Conservation (phyloP, 1,284 basidiomycete species). For the Schizophyllum amplum region DNA sequence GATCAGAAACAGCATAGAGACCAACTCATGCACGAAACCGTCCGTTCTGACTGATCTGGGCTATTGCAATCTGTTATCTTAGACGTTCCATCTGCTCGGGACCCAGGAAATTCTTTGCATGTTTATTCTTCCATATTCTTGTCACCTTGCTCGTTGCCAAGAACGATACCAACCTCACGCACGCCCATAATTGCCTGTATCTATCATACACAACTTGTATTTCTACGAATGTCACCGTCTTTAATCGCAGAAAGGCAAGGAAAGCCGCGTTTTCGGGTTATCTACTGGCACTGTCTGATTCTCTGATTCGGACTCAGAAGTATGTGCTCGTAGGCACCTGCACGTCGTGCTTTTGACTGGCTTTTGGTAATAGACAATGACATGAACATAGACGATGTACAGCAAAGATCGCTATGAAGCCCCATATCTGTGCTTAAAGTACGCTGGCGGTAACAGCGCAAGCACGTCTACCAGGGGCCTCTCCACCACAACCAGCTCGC, state of each 20-base stretch:
- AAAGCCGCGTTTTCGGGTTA: too few relatives aligned
- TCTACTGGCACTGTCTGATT: too few relatives aligned
- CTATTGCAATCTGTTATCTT: too few relatives aligned
- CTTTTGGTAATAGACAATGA: too few relatives aligned
- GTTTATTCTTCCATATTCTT: not conserved
- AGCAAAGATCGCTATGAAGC: conserved; percentile 27
- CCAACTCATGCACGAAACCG: conserved; percentile 17
- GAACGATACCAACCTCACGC: not conserved
- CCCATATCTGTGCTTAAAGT: conserved; percentile 78
- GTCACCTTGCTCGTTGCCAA: not conserved
- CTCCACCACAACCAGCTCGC: conserved; percentile 84
- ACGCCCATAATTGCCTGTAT: not conserved
- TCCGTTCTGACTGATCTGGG: too few relatives aligned
- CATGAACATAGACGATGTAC: not conserved
- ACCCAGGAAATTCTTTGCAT: too few relatives aligned
- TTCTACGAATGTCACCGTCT: not conserved
- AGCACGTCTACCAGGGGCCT: conserved; percentile 84
- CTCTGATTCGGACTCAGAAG: too few relatives aligned
- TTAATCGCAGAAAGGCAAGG: too few relatives aligned
- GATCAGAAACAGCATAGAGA: conserved; percentile 42
- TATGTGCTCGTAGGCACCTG: too few relatives aligned
- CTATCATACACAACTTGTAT: not conserved
- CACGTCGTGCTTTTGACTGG: too few relatives aligned
- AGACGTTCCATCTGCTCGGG: too few relatives aligned
- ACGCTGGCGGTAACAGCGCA: conserved; percentile 74